These are phyloP conservation scores for Lithohypha guttulata DNA, from an alignment of 2,329 filamentous ascomycete genomes.

Conservation along the genomic window DNA sequence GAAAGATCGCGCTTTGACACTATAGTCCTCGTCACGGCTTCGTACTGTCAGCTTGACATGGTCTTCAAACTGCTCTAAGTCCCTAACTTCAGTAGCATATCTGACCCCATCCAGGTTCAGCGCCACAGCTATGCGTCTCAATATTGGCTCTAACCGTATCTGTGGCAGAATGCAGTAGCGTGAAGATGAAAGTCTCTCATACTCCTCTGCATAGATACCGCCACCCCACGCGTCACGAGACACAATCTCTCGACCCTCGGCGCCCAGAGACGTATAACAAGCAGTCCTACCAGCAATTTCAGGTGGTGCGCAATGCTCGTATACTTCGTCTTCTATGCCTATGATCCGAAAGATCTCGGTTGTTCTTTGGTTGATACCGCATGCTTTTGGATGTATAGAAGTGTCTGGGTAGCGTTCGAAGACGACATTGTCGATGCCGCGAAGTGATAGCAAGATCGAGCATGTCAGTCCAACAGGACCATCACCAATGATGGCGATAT, in stretches of 20 bases:
- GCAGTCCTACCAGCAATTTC: slow-evolving; percentile 23
- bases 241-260: slow-evolving; percentile 24
- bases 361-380: slow-evolving; percentile 25
- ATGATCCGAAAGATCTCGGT: slow-evolving; percentile 23
- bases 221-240: slow-evolving; percentile 25
- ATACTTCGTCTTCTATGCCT: slow-evolving; percentile 26
- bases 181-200: slow-evolving; percentile 22
- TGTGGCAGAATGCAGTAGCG: slow-evolving; percentile 26
- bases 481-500: slow-evolving; percentile 26
- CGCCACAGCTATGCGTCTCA: slow-evolving; percentile 23
- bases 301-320: slow-evolving; percentile 16
- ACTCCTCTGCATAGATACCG: slow-evolving; percentile 21
- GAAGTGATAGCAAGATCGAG: slow-evolving; percentile 26
- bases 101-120: slow-evolving; percentile 25
- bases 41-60: slow-evolving; percentile 20
- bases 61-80: slow-evolving; percentile 20
- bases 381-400: slow-evolving; percentile 27
- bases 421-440: slow-evolving; percentile 23
- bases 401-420: slow-evolving; percentile 26
- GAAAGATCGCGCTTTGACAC: slow-evolving; percentile 23
- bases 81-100: slow-evolving; percentile 23
- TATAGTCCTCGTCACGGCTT: slow-evolving; percentile 9
- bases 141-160: slow-evolving; percentile 29
- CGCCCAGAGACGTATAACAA: slow-evolving; percentile 27
- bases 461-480: slow-evolving; percentile 25